These are phyloP conservation scores for Verticillium nubilum DNA, from an alignment of 2,329 filamentous ascomycete species.

Conservation along the genomic window DNA sequence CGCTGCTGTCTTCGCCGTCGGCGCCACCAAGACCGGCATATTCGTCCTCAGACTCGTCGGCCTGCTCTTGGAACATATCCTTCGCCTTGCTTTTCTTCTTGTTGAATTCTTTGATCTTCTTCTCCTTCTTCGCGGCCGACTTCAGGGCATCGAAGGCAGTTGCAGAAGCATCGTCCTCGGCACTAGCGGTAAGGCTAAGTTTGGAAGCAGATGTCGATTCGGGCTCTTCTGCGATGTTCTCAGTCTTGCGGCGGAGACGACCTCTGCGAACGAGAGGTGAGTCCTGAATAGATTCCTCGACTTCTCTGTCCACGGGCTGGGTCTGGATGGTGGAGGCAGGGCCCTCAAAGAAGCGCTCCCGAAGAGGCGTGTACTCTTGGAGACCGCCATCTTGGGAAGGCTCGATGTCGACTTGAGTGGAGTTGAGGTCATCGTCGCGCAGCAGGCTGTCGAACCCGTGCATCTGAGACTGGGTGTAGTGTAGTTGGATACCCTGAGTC, in stretches of 20 bases:
- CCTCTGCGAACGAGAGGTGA: constrained; percentile 63
- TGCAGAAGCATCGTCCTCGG: constrained; percentile 19
- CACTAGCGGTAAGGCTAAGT: neutral
- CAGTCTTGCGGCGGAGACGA: constrained; percentile 35
- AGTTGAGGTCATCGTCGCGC: constrained; percentile 28
- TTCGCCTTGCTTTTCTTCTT: constrained; percentile 84
- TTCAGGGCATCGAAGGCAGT: constrained; percentile 67
- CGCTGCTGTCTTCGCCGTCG: constrained; percentile 79
- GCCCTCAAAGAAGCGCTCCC: constrained; percentile 57
- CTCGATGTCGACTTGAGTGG: constrained; percentile 65
- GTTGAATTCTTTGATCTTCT: constrained; percentile 58
- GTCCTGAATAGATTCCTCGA: constrained; percentile 34
- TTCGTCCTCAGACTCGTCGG: constrained; percentile 96
- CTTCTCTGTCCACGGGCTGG: constrained; percentile 42
- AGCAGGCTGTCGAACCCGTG: constrained; percentile 54
- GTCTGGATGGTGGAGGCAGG: constrained; percentile 69
- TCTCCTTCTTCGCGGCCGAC: constrained; percentile 52
- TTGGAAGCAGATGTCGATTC: constrained; percentile 9
- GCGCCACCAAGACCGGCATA: constrained; percentile 89
- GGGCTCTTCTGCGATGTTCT: constrained; percentile 33
- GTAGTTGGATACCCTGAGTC: constrained; percentile 44
- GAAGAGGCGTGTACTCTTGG: constrained; percentile 65
- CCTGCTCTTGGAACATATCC: constrained; percentile 85
- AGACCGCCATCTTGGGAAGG: constrained; percentile 80
- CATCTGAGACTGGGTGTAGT: constrained; percentile 56